These are phyloP conservation scores for Tulasnella sp. DNA, from an alignment of 768 basidiomycete genomes.

Conservation along the genomic window DNA sequence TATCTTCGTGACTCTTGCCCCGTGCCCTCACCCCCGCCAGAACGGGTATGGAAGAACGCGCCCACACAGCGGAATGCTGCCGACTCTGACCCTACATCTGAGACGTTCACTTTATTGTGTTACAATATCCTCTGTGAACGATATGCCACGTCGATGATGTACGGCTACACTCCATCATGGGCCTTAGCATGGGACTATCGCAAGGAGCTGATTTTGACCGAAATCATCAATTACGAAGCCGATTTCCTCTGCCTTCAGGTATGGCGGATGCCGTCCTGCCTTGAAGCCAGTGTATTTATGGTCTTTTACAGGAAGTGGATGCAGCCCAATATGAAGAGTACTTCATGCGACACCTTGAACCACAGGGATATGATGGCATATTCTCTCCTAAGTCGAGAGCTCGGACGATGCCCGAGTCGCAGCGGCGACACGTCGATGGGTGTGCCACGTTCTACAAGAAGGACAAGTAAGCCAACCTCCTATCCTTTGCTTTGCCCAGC, in stretches of 20 bases:
- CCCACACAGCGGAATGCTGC: constrained; percentile 42
- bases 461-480: constrained; percentile 48
- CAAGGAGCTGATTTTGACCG: constrained; percentile 73
- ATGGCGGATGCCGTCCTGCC: background rate
- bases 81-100: constrained; percentile 44
- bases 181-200: constrained; percentile 93
- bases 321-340: constrained; percentile 85
- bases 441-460: constrained; percentile 94
- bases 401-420: constrained; percentile 80
- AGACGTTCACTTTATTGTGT: constrained; percentile 68
- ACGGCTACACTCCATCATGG: constrained; percentile 96
- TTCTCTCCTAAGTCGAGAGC: constrained; percentile 88
- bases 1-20: constrained; percentile 92
- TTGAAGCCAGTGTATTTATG: background rate
- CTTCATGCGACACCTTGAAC: constrained; percentile 59
- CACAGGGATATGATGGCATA: constrained; percentile 78
- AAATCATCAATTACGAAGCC: constrained; percentile 65
- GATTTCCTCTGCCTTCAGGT: constrained; percentile 86
- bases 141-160: constrained; percentile 75
- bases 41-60: constrained; percentile 62
- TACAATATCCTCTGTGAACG: constrained; percentile 94
- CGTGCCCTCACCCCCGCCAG: constrained; percentile 64
- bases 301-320: constrained; percentile 55
- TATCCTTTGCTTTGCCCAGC: background rate
- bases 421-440: constrained; percentile 83